Percentiles rank a stretch among this genome's conserved stretches.
Evolutionary conservation across 345 rosid genomes (phyloP).

Genomic region (Aquilaria yunnanensis): DNA sequence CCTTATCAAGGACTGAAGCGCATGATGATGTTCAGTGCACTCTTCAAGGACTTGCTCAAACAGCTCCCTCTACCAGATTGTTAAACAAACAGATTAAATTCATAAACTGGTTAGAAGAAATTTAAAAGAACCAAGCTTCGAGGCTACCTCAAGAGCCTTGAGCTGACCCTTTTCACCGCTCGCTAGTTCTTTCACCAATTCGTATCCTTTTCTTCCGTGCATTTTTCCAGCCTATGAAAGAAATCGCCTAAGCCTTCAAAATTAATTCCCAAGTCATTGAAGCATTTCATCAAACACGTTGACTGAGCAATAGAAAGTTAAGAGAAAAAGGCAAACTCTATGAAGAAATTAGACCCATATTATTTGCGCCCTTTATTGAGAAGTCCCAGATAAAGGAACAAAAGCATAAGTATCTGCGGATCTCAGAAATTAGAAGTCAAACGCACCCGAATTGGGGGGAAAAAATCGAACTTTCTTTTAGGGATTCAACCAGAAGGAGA

Average conservation of each 20-base stretch:
- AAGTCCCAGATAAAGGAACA: no score
- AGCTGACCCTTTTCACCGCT: constrained; percentile 53
- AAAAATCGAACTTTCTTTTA: no score
- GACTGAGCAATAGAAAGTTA: neutral
- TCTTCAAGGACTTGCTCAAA: constrained; percentile 50
- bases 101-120: neutral
- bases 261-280: neutral
- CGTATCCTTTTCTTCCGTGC: constrained; percentile 57
- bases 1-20: constrained; percentile 59
- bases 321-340: no score
- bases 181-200: constrained; percentile 47
- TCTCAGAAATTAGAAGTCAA: no score
- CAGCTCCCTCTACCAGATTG: constrained; percentile 41
- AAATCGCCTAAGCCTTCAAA: constrained; percentile 6
- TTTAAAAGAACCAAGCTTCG: neutral
- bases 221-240: constrained; percentile 10
- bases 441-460: no score
- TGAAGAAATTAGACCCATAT: no score
- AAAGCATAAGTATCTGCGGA: no score
- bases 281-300: constrained; percentile 29
- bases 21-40: constrained; percentile 48
- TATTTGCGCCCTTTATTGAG: no score
- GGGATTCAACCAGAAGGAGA: no score
- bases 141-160: constrained; percentile 44
- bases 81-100: neutral